Conservation (phyloP, 768 basidiomycete species). For the Nevesoporus exiguus region DNA sequence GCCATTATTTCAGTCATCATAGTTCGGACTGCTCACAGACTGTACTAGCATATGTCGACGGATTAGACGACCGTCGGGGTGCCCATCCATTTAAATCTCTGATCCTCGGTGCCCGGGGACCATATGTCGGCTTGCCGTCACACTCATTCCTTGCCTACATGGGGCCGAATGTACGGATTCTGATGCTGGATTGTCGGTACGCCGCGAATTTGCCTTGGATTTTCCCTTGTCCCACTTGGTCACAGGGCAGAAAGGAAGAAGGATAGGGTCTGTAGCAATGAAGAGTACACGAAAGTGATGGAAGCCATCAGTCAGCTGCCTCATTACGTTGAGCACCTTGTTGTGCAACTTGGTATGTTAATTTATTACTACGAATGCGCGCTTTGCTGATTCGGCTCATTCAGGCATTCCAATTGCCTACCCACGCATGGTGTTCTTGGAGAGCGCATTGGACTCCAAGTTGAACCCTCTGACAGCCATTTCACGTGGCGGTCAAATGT, state of each 20-base stretch:
- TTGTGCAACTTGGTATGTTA: conserved; percentile 69
- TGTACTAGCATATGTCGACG: conserved; percentile 50
- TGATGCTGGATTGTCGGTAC: conserved; percentile 81
- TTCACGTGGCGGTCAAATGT: conserved; percentile 62
- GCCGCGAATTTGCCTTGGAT: conserved; percentile 16
- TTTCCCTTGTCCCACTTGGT: conserved; percentile 3
- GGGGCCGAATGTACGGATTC: conserved; percentile 71
- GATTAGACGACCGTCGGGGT: conserved; percentile 56
- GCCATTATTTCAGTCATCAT: conserved; percentile 1
- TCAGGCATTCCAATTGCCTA: conserved; percentile 82
- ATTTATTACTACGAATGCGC: not conserved
- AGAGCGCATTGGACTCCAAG: conserved; percentile 71
- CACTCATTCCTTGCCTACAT: conserved; percentile 82
- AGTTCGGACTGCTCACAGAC: not conserved
- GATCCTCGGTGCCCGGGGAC: conserved; percentile 72
- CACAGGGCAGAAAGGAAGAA: conserved; percentile 80
- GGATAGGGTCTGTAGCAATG: conserved; percentile 71
- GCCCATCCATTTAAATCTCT: conserved; percentile 66
- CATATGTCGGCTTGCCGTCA: conserved; percentile 74
- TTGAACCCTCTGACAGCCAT: conserved; percentile 81
- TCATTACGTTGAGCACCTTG: conserved; percentile 68
- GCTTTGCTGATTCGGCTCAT: not conserved
- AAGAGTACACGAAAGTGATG: conserved; percentile 74
- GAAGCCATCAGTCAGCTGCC: conserved; percentile 59
- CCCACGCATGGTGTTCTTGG: conserved; percentile 90